phyloP scores from a whole-genome alignment of 2,329 filamentous ascomycete species.

The Ceratocystis harringtonii region DNA sequence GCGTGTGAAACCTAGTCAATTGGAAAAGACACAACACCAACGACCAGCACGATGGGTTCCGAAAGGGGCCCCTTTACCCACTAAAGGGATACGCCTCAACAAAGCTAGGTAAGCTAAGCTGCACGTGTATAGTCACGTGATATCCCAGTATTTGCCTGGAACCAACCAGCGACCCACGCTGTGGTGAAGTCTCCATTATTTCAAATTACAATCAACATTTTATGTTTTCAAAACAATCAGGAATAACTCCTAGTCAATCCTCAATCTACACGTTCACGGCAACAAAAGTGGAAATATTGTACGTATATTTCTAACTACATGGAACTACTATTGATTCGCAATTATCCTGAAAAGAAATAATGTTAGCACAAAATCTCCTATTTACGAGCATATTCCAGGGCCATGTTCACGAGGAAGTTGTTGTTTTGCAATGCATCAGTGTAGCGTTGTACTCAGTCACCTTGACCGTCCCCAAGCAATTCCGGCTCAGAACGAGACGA shows the following conservation, averaged over 20 bases:
- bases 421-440: conserved; percentile 32
- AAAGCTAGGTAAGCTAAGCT: conserved; percentile 1
- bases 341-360: too few relatives aligned
- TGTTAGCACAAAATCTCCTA: too few relatives aligned
- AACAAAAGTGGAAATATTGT: background rate
- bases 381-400: too few relatives aligned
- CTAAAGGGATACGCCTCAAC: conserved; percentile 11
- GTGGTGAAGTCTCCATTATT: background rate
- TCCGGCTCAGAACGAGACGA: conserved; percentile 28
- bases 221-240: background rate
- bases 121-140: conserved; percentile 7
- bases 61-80: conserved; percentile 16
- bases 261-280: background rate
- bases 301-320: too few relatives aligned
- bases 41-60: background rate
- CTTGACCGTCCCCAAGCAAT: conserved; percentile 37
- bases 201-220: background rate
- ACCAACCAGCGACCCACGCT: background rate
- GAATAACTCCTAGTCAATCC: background rate
- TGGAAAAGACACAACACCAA: conserved; percentile 14
- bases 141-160: too few relatives aligned
- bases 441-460: conserved; percentile 56
- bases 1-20: conserved; percentile 1
- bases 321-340: too few relatives aligned
- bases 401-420: too few relatives aligned